Evolutionary conservation across 257 asterid species (phyloP).

Genomic region (Nicotiana paniculata): DNA sequence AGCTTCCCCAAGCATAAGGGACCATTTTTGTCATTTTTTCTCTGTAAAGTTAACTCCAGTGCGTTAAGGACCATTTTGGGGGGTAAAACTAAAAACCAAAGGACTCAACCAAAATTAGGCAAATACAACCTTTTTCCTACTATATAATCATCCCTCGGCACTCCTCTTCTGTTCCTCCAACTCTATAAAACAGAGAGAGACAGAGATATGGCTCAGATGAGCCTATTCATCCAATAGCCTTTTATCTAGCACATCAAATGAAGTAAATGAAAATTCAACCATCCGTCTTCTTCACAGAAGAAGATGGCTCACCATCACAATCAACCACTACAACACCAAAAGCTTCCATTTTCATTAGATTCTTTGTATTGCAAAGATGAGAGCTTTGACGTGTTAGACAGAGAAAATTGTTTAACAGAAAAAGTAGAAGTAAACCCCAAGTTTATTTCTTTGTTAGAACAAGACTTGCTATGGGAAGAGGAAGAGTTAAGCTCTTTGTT

Average conservation of each 20-base stretch:
- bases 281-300: slow-evolving; percentile 24
- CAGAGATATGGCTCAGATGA: background rate
- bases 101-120: no score
- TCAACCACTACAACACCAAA: slow-evolving; percentile 3
- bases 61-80: no score
- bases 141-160: background rate
- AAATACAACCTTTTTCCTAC: background rate
- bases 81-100: no score
- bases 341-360: slow-evolving; percentile 26
- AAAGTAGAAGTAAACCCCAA: slow-evolving; percentile 1
- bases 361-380: slow-evolving; percentile 48
- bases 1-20: no score
- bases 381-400: background rate
- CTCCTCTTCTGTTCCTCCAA: background rate
- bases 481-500: slow-evolving; percentile 45
- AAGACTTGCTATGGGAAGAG: slow-evolving; percentile 32
- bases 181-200: background rate
- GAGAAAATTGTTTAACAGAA: no score
- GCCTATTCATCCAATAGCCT: slow-evolving; percentile 23
- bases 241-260: slow-evolving; percentile 20
- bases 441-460: background rate
- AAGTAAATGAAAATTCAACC: slow-evolving; percentile 13
- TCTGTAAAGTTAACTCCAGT: no score
- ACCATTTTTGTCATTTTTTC: no score
- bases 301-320: slow-evolving; percentile 31